phyloP scores from a whole-genome alignment of 2,329 filamentous ascomycete genomes.

The Colletotrichum cuscutae region DNA sequence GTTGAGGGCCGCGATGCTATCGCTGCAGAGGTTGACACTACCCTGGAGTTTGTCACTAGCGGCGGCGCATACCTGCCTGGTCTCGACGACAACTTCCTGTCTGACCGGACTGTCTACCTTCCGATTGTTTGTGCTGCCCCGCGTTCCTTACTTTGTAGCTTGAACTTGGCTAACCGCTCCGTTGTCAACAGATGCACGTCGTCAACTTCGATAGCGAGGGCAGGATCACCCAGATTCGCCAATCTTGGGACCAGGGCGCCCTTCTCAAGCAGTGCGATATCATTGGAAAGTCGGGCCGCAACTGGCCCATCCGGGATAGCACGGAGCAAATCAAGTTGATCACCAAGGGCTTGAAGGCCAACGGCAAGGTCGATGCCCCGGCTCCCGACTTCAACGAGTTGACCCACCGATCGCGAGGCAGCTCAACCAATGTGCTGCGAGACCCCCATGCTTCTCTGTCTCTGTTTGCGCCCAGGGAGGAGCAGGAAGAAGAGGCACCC shows the following conservation, averaged over 20 bases:
- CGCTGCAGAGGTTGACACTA: constrained; percentile 83
- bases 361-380: constrained; percentile 47
- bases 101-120: constrained; percentile 82
- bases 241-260: constrained; percentile 95
- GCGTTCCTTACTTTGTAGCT: background rate
- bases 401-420: constrained; percentile 58
- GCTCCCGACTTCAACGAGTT: constrained; percentile 49
- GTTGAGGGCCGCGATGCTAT: constrained; percentile 78
- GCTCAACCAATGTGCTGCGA: constrained; percentile 64
- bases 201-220: constrained; percentile 81
- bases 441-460: constrained; percentile 78
- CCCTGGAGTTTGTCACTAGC: constrained; percentile 81
- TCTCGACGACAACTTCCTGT: constrained; percentile 93
- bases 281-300: constrained; percentile 88
- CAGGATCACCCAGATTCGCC: constrained; percentile 87
- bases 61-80: constrained; percentile 89
- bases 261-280: constrained; percentile 93
- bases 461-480: constrained; percentile 78
- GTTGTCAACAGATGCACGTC: constrained; percentile 76
- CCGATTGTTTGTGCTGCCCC: constrained; percentile 75
- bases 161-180: constrained; percentile 12
- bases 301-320: constrained; percentile 94
- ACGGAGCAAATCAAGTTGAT: constrained; percentile 86
- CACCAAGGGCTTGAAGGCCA: constrained; percentile 65
- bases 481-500: constrained; percentile 46